Percentiles rank a stretch among this genome's conserved stretches.
These are phyloP conservation scores for Fusarium chlamydosporum DNA, from an alignment of 2,329 filamentous ascomycete genomes.

Conservation along the genomic window DNA sequence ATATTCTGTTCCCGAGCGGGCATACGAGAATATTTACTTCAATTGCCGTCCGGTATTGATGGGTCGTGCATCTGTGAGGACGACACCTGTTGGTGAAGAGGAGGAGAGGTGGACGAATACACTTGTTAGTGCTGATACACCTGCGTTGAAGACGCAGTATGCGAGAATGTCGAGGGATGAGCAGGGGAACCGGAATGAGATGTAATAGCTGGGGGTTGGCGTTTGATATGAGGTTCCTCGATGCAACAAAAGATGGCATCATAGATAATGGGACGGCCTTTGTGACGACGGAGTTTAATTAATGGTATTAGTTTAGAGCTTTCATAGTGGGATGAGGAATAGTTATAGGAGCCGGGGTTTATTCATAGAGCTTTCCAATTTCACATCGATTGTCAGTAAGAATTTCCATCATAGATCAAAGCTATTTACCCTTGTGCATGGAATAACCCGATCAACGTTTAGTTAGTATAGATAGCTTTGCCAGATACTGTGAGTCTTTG, in stretches of 20 bases:
- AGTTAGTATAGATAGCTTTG: background rate
- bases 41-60: constrained; percentile 59
- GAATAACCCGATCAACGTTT: background rate
- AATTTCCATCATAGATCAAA: background rate
- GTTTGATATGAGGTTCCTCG: background rate
- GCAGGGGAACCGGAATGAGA: constrained; percentile 37
- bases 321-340: background rate
- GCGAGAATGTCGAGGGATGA: constrained; percentile 52
- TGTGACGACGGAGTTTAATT: too few species aligned
- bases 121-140: constrained; percentile 54
- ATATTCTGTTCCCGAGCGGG: constrained; percentile 60
- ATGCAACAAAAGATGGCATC: background rate
- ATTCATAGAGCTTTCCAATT: too few species aligned
- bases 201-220: constrained; percentile 8
- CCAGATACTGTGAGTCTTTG: background rate
- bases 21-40: constrained; percentile 67
- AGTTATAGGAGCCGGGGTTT: background rate
- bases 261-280: too few species aligned
- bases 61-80: constrained; percentile 51
- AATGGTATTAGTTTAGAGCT: background rate
- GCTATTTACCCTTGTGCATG: background rate
- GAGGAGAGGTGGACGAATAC: constrained; percentile 54
- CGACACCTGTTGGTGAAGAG: constrained; percentile 32
- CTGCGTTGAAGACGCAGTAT: constrained; percentile 55
- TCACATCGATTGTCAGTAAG: background rate